Conservation (phyloP, 2,329 filamentous ascomycete genomes). For the Hypocrella siamensis region DNA sequence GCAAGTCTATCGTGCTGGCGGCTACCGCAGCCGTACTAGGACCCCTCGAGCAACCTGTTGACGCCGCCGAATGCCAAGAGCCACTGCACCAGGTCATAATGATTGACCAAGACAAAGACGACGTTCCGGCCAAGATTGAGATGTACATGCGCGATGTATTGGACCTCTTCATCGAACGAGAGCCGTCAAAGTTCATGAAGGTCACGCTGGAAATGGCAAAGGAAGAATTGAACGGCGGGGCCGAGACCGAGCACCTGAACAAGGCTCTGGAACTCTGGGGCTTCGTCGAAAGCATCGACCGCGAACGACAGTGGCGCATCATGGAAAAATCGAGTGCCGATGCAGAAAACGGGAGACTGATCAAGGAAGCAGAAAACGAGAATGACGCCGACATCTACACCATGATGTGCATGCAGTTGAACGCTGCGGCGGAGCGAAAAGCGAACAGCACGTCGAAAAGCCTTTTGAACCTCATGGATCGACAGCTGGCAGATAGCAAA, state of each 20-base stretch:
- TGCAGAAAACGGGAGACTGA: conserved; percentile 24
- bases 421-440: conserved; percentile 48
- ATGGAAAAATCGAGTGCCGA: conserved; percentile 28
- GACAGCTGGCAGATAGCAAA: conserved; percentile 44
- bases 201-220: conserved; percentile 40
- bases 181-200: conserved; percentile 44
- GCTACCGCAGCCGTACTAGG: conserved; percentile 16
- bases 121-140: conserved; percentile 43
- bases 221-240: conserved; percentile 26
- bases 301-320: conserved; percentile 46
- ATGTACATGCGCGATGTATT: conserved; percentile 43
- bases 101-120: conserved; percentile 45
- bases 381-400: conserved; percentile 41
- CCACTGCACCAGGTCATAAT: conserved; percentile 26
- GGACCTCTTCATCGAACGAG: conserved; percentile 39
- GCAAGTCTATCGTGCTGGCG: conserved; percentile 24
- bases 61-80: conserved; percentile 17
- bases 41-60: conserved; percentile 19
- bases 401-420: conserved; percentile 48
- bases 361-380: conserved; percentile 31
- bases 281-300: conserved; percentile 48
- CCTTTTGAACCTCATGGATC: conserved; percentile 44
- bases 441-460: conserved; percentile 42
- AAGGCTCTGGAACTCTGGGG: conserved; percentile 49
- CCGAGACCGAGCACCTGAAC: conserved; percentile 37